phyloP scores from a whole-genome alignment of 2,329 filamentous ascomycete species.

The Penicillium sp. region DNA sequence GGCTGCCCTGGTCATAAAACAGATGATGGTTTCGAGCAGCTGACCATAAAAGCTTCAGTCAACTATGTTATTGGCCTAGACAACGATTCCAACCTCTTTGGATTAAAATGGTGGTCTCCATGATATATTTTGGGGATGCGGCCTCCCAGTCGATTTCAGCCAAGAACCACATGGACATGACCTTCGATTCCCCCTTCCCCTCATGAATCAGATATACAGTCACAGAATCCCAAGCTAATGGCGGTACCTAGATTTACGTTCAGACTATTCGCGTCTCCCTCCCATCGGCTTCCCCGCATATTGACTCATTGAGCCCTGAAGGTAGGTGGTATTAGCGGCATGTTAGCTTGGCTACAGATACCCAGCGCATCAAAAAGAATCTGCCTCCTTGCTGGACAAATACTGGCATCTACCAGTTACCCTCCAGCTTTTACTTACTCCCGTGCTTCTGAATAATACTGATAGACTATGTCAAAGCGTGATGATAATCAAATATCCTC shows the following conservation, averaged over 20 bases:
- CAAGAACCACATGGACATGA: no score
- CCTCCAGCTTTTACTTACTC: not conserved
- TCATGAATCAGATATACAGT: not conserved
- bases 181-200: not conserved
- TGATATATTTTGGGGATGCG: no score
- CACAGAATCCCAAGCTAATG: not conserved
- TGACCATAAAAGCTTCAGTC: not conserved
- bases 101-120: not conserved
- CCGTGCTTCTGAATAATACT: not conserved
- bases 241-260: not conserved
- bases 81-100: not conserved
- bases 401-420: not conserved
- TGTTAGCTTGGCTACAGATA: not conserved
- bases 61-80: not conserved
- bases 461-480: not conserved
- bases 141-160: no score
- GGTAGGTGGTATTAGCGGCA: not conserved
- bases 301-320: not conserved
- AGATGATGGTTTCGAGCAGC: not conserved
- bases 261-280: not conserved
- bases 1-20: no score
- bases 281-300: not conserved
- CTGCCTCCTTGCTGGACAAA: not conserved
- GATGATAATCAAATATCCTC: not conserved
- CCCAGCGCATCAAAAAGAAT: not conserved